Base-by-base conservation (phyloP, 495 filamentous ascomycete species). In the Xylaria intraflava region DNA sequence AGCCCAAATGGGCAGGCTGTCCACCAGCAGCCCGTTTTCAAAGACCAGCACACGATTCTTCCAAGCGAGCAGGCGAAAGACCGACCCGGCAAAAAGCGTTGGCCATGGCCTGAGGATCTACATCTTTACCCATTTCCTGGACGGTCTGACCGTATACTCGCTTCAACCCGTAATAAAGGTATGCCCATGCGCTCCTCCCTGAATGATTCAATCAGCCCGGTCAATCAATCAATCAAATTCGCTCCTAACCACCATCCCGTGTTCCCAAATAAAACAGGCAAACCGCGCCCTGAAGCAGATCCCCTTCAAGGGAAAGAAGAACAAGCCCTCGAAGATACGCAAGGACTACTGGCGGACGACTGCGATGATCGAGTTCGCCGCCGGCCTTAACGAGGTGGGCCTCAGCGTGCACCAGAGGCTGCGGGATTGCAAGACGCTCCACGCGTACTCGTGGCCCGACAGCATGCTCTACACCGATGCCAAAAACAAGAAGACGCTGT, bases 291-390 rank as follows among this genome's bases (percentile, higher is more conserved):
- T 94, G 50, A 73, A 76, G 44, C 93, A 98, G 70, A 71, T 96
- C 55, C 75, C 89, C 58, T 95, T 83, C 77, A 84, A 89, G 46
- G 93, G 91, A 75, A 95, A 95, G 72, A 93, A 98, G 64, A 85
- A 88, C 56, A 77, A 86, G 30, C 90, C 90, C 4, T 66, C 82
- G 49, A 74, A 79, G 45, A 70, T 97, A 40, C 89, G 93, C 55
- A 90, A 89, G 72, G 93, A 98, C 67, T 81, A 91, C 69, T 98
- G 93, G 93, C 70, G 69, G n/a, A 87, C 88, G 0, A 78, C 93
- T 62, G 88, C 82, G 53, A 78, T 84, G 36, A 82, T 96, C 36
- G 72, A 82, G 60, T 89, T 97, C 68, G 78, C 83, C 22, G 68
- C 76, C 27, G 68, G 75, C 36, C 61, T 74, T 33, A 69, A 68